Base-by-base conservation (phyloP, 1,284 basidiomycete genomes). In the Peniophora sp. region DNA sequence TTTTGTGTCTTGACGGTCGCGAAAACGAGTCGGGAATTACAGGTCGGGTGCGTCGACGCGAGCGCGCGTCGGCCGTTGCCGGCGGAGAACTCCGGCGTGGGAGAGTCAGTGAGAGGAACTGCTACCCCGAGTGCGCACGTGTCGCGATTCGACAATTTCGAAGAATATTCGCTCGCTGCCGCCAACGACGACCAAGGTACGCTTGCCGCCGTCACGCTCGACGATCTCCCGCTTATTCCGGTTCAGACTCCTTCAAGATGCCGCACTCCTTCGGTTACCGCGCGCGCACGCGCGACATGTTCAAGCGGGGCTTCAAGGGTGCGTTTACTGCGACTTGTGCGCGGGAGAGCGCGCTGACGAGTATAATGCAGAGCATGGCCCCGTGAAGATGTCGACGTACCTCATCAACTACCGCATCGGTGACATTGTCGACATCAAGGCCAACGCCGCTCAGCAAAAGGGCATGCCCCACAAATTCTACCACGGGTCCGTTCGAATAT, bases 221-320 rank as follows among this genome's bases (percentile, higher is more conserved):
- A 61, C 59, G 57, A 58, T 55, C 47, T 53, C 37, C 50, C 44
- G 53, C 54, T 57, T 51, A 58, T 39, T 32, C 20, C 18, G 8
- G 15, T 41, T 17, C 37, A n/a, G 37, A 17, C 52, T 49, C 48
- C 73, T 65, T 78, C 83, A 87, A 84, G 70, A 98, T 97, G 95
- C 94, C 96, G 79, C 92, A 98, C 92, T 97, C 95, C 56, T 97
- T 88, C 81, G 96, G 96, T 93, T 92, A 96, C 82, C 87, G 95
- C 70, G 95, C 95, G 86, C 93, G 96, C 64, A 98, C 96, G 83
- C 94, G 96, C 84, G 79, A 97, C 79, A 97, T 99, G 92, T 99
- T 99, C 89, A 94, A 89, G 84, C 81, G 90, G 75, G 86, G 85
- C 66, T 96, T 97, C 87, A 95, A 95, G 81, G 82, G 92, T 93